Base-by-base conservation (phyloP, 2,329 filamentous ascomycete genomes). In the Karstenula rhodostoma region DNA sequence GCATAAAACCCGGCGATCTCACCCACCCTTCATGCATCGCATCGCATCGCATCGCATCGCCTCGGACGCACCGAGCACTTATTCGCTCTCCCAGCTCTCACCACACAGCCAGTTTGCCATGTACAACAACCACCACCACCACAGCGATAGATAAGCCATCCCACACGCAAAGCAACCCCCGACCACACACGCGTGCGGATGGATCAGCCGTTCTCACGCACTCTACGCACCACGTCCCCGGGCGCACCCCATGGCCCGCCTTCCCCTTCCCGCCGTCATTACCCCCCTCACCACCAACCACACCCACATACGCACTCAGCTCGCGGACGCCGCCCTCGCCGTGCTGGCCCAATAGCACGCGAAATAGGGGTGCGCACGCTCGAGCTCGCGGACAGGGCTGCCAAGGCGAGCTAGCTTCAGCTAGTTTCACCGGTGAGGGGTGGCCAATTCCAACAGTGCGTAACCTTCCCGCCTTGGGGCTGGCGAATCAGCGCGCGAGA, bases 381-480 rank as follows among this genome's bases (percentile, higher is more conserved):
- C 13, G 19, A n/a, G 10, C 27, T 4, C 17, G 33, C 33, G 19
- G 32, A 17, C 7, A 42, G 22, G 35, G 37, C 6, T n/a, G 32
- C 32, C 9, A 6, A 19, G 37, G 29, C 46, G 10, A 13, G 13
- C 23, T n/a, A n/a, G n/a, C n/a, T n/a, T n/a, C n/a, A n/a, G n/a
- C n/a, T n/a, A n/a, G n/a, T n/a, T 19, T 19, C 48, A 35, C 50
- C 55, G 51, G 43, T 57, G 35, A 57, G 40, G 40, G 52, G 42
- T 46, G 4, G 4, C 27, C 27, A 29, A 4, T 29, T 35, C 64
- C 67, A 67, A 67, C 59, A 56, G 55, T 64, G 59, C 57, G 67
- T 68, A 67, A 67, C 66, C 68, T 67, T 68, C 67, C 70, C 70
- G 66, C 65, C 55, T n/a, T n/a, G n/a, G n/a, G n/a, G n/a, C n/a